Evolutionary conservation across 179 eudicot species (phyloP), one percentile per base, ranked within the genome.

Genomic region (Silene noctiflora): DNA sequence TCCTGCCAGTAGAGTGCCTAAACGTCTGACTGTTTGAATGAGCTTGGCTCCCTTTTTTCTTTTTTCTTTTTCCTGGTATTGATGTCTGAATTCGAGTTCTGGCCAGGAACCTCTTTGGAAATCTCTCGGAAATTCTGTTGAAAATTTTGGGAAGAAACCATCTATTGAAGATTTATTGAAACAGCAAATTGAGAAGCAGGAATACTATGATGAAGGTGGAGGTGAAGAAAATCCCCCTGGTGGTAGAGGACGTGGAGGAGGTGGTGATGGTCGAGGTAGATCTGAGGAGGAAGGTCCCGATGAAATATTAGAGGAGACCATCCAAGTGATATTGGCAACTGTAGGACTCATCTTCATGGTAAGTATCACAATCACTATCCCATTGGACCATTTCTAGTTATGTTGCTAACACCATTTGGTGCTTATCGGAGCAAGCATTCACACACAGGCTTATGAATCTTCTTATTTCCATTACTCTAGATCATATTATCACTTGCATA

Each of bases 71-170:
- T 33, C n/a, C 39, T 71, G 27, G 29, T 22, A 78, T 6, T 16
- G 20, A 62, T 25, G 67, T 67, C 53, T 17, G 44, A 73, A 72
- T 79, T 63, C 17, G 61, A 21, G 22, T 14, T 2, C 14, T 69
- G 42, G 27, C 61, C 89, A 91, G 97, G 89, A 71, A 61, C 87
- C 94, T 84, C 84, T 90, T 55, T 88, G 94, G 94, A 87, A 89
- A 71, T 80, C 88, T 71, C 51, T 91, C n/a, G 94, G 89, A 82
- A 88, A 91, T 74, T 87, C 81, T 31, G 35, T 87, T 80, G 86
- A 83, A 65, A 84, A 71, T 67, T 83, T 87, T 48, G 91, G 88
- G 70, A 88, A 88, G 84, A 83, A 89, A 63, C 69, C 68, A 67
- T 88, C 96, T 2, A 68, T 89, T 53, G 97, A 89, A 85, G 97